Evolutionary conservation across 192 early-diverging fungal species (phyloP), one percentile per base, ranked within the genome.

Genomic region (Mortierella hygrophila): DNA sequence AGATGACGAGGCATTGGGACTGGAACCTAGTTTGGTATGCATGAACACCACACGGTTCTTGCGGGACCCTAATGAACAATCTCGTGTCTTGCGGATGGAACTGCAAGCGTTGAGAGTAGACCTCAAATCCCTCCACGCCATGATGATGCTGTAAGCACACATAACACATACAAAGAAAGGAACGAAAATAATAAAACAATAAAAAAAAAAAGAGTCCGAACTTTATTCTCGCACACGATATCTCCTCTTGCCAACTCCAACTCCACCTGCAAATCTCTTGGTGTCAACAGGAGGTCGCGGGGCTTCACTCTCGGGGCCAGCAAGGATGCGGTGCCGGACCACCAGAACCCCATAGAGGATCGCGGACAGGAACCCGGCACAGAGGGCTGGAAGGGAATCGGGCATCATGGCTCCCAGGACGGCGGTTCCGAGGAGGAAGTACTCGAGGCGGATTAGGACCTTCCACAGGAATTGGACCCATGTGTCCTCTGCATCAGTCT

Each of bases 371-470:
- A 85, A 80, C 6, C 83, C 83, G 10, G 70, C 75, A 38, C 74
- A 77, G 46, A 85, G 75, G 21, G 78, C 83, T 29, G 71, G 32
- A 20, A 75, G 1, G 32, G 79, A 80, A 21, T 85, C 83, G 20
- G 83, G 83, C 78, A 80, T 78, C 77, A 85, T 79, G 5, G 78
- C 83, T 1, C 83, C 83, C 68, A 85, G 60, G 37, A 85, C 83
- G 0, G 83, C 83, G 0, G 83, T 80, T 6, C 83, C 78, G 5
- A 85, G 49, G 11, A 85, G 23, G 21, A 85, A 72, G 55, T 80
- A 85, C 38, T 85, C 83, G 32, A 74, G 74, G 4, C 76, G 78
- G 29, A 80, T 49, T 32, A 85, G 70, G n/a, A 80, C 32, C 15
- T 75, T 52, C 83, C 83, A 85, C 4, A 85, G 46, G 8, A 26